A percentile compares a stretch with the other conserved stretches of the same genome.
Conservation (phyloP, 495 filamentous ascomycete species). For the Penicillium psychrofluorescens region DNA sequence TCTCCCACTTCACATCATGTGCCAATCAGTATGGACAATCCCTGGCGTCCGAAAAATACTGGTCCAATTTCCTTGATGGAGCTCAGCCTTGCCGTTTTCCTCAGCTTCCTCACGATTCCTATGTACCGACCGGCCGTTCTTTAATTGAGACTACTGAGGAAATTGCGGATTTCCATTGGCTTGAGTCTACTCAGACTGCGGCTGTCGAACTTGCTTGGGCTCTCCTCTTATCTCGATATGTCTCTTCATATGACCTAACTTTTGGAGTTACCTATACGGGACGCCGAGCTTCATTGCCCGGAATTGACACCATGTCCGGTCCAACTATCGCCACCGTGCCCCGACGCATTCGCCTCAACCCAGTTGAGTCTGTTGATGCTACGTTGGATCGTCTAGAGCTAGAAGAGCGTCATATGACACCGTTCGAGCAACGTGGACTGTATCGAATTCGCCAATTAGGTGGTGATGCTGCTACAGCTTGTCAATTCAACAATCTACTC, state of each 20-base stretch:
- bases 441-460: constrained; percentile 46
- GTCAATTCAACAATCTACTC: constrained; percentile 27
- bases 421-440: constrained; percentile 36
- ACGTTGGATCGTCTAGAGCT: constrained; percentile 31
- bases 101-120: neutral
- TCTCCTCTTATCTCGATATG: constrained; percentile 20
- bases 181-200: constrained; percentile 1
- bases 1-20: too few relatives aligned
- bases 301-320: constrained; percentile 19
- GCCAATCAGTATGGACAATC: too few relatives aligned
- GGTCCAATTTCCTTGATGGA: neutral
- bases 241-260: constrained; percentile 20
- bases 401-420: constrained; percentile 21
- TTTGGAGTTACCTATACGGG: constrained; percentile 27
- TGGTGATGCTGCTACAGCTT: constrained; percentile 42
- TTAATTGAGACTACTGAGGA: neutral
- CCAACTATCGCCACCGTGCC: constrained; percentile 41
- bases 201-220: constrained; percentile 28
- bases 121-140: too few relatives aligned
- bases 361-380: constrained; percentile 13
- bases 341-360: constrained; percentile 30
- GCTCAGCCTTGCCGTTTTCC: neutral
- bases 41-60: neutral
- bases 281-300: constrained; percentile 22
- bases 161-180: neutral